phyloP scores from a whole-genome alignment of 208 protist species.

The Phytomonas francai region DNA sequence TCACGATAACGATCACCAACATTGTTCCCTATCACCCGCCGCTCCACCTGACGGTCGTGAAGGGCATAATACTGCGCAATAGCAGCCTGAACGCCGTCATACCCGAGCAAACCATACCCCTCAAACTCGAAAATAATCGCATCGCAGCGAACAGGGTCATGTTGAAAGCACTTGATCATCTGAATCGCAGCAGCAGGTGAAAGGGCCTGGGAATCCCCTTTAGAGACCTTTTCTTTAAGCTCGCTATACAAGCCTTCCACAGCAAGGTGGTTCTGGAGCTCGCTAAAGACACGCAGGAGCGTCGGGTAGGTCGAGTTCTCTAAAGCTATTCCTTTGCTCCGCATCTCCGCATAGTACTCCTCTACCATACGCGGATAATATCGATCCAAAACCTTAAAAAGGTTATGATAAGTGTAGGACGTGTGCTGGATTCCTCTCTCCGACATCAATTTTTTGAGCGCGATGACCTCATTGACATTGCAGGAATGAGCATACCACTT shows the following conservation, averaged over 20 bases:
- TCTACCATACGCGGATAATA: constrained; percentile 86
- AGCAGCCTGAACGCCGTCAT: constrained; percentile 73
- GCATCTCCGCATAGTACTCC: constrained; percentile 84
- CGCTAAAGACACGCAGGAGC: constrained; percentile 76
- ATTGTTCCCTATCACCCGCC: constrained; percentile 50
- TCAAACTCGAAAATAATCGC: constrained; percentile 61
- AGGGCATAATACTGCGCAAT: constrained; percentile 58
- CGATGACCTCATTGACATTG: constrained; percentile 84
- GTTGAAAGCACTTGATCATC: constrained; percentile 52
- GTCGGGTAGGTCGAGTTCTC: constrained; percentile 83
- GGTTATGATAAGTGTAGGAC: constrained; percentile 66
- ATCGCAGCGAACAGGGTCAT: constrained; percentile 37
- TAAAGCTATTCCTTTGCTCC: constrained; percentile 53
- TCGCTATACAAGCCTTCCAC: constrained; percentile 79
- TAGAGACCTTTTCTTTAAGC: constrained; percentile 34
- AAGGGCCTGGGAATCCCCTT: constrained; percentile 30
- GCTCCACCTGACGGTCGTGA: constrained; percentile 39
- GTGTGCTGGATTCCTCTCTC: constrained; percentile 71
- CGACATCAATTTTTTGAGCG: constrained; percentile 85
- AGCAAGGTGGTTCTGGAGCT: constrained; percentile 42
- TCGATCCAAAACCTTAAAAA: constrained; percentile 83
- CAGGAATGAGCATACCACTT: constrained; percentile 77
- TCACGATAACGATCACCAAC: constrained; percentile 68
- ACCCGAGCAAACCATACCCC: constrained; percentile 47
- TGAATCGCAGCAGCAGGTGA: constrained; percentile 46